phyloP scores from a whole-genome alignment of 2,329 filamentous ascomycete genomes.

The Coniochaeta hoffmannii region DNA sequence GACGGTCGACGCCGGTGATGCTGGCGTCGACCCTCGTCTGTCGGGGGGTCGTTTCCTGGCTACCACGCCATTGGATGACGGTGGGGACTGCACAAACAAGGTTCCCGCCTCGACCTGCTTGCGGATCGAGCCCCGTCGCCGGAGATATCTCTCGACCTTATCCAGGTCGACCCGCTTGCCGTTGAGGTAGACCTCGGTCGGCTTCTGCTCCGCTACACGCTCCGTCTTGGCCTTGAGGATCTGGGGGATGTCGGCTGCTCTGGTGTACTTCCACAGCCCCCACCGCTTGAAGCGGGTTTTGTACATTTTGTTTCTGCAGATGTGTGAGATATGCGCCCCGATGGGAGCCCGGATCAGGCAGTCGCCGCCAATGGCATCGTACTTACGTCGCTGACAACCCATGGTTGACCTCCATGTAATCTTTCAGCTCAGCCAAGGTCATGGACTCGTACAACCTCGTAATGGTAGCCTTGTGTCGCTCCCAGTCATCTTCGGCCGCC shows the following conservation, averaged over 20 bases:
- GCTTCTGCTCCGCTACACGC: conserved; percentile 5
- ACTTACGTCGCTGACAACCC: conserved; percentile 8
- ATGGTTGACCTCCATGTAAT: conserved; percentile 7
- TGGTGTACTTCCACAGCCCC: conserved; percentile 9
- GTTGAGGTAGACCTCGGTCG: conserved; percentile 4
- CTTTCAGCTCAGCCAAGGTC: conserved; percentile 7
- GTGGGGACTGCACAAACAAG: neutral
- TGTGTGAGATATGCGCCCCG: neutral
- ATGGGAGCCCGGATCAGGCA: neutral
- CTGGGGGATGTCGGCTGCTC: conserved; percentile 2
- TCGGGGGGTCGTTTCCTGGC: neutral
- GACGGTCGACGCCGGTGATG: neutral
- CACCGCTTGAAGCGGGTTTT: conserved; percentile 10
- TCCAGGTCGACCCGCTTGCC: conserved; percentile 5
- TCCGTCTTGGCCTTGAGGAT: conserved; percentile 5
- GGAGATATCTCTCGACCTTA: conserved; percentile 3
- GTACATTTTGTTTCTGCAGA: conserved; percentile 5
- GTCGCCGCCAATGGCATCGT: neutral
- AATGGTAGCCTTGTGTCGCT: conserved; percentile 5
- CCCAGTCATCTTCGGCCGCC: conserved; percentile 8
- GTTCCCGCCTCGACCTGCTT: neutral
- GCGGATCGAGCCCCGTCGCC: neutral
- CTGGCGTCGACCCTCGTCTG: neutral
- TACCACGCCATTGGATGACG: neutral
- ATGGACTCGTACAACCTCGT: conserved; percentile 7